Base-by-base conservation (phyloP, 495 filamentous ascomycete species). In the Penicillium salamii region DNA sequence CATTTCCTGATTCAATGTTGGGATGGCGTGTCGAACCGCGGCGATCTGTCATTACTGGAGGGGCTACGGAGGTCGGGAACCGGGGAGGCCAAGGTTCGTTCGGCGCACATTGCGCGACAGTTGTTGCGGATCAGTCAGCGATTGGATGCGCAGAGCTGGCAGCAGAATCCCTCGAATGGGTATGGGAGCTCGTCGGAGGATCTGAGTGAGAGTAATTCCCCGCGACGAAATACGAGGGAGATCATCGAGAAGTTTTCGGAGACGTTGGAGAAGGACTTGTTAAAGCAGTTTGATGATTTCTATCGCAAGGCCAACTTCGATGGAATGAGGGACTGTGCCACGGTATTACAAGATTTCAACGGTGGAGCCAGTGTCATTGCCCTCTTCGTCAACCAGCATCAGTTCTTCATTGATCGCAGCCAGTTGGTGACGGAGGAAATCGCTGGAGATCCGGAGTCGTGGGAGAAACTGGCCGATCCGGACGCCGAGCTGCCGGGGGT, bases 171-270 rank as follows among this genome's bases (percentile, higher is more conserved):
- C 44, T 74, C 75, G n/a, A 82, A 83, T 11, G 55, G 74, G 33
- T 58, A 58, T 24, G 57, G 49, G n/a, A 54, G 54, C 21, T 75
- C 52, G 59, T 75, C 54, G 51, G 59, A 32, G 62, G 75, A 63
- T 35, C 62, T 61, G 60, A 67, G 59, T 14, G 63, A 60, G 11
- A 64, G 63, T 29, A 68, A 55, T 44, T 57, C 66, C 1, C 61
- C 68, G 36, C 70, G 75, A 46, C 69, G 69, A 53, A 91, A 92
- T 47, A 92, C 92, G 4, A 79, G 88, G 49, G 91, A 96, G 65
- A 80, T 95, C 20, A 88, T 99, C 42, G 95, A 99, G 67, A 96
- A 95, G 58, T 99, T 97, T 68, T 91, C 89, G 0, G 95, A 99
- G 68, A 89, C 85, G 0, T 68, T 99, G 49, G 95, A 99, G 67